phyloP scores from a whole-genome alignment of 2,329 filamentous ascomycete genomes.

The Karstenula rhodostoma region DNA sequence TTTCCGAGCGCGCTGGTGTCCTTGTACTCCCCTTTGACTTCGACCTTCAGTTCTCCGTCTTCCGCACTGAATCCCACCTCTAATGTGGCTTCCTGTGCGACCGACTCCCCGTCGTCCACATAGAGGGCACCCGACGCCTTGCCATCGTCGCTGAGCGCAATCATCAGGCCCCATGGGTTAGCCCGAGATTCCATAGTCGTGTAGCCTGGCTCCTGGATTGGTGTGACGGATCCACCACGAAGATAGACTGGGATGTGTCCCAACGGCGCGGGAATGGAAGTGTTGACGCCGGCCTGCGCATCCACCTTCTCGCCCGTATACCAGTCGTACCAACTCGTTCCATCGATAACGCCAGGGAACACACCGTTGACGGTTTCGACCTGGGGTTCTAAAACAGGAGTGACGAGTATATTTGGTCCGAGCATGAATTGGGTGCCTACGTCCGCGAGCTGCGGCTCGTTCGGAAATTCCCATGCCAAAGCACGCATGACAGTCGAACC shows the following conservation, averaged over 20 bases:
- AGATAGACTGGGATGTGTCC: slow-evolving; percentile 77
- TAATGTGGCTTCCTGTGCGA: slow-evolving; percentile 64
- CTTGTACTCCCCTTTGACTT: slow-evolving; percentile 60
- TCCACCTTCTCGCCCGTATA: slow-evolving; percentile 70
- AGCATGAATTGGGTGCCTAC: slow-evolving; percentile 77
- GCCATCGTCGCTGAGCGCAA: slow-evolving; percentile 65
- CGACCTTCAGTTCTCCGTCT: slow-evolving; percentile 57
- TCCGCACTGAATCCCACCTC: slow-evolving; percentile 61
- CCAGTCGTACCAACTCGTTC: slow-evolving; percentile 79
- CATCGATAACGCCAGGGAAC: slow-evolving; percentile 70
- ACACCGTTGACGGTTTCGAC: slow-evolving; percentile 70
- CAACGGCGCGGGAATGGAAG: slow-evolving; percentile 67
- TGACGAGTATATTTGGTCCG: slow-evolving; percentile 70
- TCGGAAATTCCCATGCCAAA: slow-evolving; percentile 76
- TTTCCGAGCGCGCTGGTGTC: slow-evolving; percentile 68
- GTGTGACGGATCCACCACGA: slow-evolving; percentile 72
- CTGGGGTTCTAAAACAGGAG: slow-evolving; percentile 71
- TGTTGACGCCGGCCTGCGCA: slow-evolving; percentile 63
- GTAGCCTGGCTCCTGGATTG: slow-evolving; percentile 72
- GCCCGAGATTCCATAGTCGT: slow-evolving; percentile 70
- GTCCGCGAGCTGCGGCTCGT: slow-evolving; percentile 71
- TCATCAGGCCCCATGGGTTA: slow-evolving; percentile 73
- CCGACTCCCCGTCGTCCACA: slow-evolving; percentile 76
- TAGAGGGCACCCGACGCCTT: slow-evolving; percentile 70
- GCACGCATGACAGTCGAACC: slow-evolving; percentile 77